Evolutionary conservation across 2,329 filamentous ascomycete genomes (phyloP).

Genomic region (Trichoderma harzianum): DNA sequence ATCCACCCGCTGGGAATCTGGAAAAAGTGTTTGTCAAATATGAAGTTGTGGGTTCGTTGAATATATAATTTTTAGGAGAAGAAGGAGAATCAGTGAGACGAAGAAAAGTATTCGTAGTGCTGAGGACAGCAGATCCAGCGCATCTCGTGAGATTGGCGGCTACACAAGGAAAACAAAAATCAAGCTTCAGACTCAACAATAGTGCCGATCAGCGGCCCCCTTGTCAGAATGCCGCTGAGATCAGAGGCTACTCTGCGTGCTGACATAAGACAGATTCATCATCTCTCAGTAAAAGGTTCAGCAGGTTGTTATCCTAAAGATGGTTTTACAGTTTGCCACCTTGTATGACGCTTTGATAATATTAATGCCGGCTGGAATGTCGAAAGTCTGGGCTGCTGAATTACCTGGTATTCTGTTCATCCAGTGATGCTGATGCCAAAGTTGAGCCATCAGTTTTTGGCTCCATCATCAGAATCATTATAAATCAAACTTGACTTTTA

Average conservation of each 20-base stretch:
- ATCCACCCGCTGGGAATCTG: not conserved
- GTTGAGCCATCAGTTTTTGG: not conserved
- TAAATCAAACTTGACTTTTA: not conserved
- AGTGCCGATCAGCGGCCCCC: not conserved
- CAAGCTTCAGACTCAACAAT: not conserved
- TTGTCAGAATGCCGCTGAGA: slow-evolving; percentile 5
- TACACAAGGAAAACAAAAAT: not conserved
- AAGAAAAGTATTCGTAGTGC: not conserved
- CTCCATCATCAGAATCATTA: not conserved
- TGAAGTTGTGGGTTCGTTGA: not conserved
- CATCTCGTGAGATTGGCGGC: not conserved
- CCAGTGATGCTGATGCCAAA: not conserved
- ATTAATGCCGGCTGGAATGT: not conserved
- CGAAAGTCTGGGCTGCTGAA: not conserved
- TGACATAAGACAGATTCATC: slow-evolving; percentile 9
- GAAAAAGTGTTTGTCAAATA: not conserved
- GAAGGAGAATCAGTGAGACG: not conserved
- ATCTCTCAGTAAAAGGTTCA: not conserved
- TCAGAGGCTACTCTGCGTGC: not conserved
- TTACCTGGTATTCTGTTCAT: not conserved
- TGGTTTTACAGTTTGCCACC: not conserved
- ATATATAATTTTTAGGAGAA: not conserved
- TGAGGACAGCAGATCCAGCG: not conserved
- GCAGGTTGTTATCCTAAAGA: not conserved
- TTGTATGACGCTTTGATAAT: not conserved